Conservation (phyloP, 768 basidiomycete species). For the Suillus subaureus region DNA sequence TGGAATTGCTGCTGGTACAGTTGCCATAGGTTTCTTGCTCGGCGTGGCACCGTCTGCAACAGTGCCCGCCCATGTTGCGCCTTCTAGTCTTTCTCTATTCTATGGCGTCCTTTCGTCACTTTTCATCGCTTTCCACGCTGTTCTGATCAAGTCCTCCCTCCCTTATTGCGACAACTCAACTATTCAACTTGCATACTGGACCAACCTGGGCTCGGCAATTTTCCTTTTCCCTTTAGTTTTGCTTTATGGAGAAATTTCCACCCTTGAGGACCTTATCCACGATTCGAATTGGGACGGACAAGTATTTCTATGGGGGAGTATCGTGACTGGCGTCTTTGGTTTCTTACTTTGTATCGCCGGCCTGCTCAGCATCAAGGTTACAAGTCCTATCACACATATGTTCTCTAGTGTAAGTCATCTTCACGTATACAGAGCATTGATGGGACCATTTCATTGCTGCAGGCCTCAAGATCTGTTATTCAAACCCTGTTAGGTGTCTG, state of each 20-base stretch:
- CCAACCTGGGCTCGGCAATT: constrained; percentile 68
- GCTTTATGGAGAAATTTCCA: constrained; percentile 53
- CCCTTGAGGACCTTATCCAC: constrained; percentile 41
- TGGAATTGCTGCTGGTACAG: constrained; percentile 58
- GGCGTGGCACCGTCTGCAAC: constrained; percentile 64
- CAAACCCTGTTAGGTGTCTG: constrained; percentile 81
- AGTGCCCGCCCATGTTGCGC: constrained; percentile 44
- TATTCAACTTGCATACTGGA: constrained; percentile 79
- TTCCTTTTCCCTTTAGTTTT: constrained; percentile 66
- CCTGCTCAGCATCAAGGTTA: constrained; percentile 78
- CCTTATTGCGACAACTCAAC: constrained; percentile 71
- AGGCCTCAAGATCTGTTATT: constrained; percentile 82
- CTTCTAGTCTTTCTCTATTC: constrained; percentile 59
- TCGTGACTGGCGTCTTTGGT: constrained; percentile 76
- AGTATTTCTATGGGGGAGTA: constrained; percentile 63
- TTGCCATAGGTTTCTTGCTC: constrained; percentile 76
- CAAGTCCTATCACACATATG: constrained; percentile 85
- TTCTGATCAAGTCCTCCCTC: constrained; percentile 72
- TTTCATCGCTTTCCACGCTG: constrained; percentile 76
- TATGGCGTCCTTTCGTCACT: constrained; percentile 75
- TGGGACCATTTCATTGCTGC: constrained; percentile 12
- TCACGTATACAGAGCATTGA: constrained; percentile 11
- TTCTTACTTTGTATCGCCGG: constrained; percentile 82
- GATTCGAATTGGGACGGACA: constrained; percentile 49
- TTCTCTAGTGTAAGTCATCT: constrained; percentile 66